A percentile compares a stretch with the other conserved stretches of the same genome.
Evolutionary conservation across 768 basidiomycete species (phyloP).

Genomic region (Mycena rosella): DNA sequence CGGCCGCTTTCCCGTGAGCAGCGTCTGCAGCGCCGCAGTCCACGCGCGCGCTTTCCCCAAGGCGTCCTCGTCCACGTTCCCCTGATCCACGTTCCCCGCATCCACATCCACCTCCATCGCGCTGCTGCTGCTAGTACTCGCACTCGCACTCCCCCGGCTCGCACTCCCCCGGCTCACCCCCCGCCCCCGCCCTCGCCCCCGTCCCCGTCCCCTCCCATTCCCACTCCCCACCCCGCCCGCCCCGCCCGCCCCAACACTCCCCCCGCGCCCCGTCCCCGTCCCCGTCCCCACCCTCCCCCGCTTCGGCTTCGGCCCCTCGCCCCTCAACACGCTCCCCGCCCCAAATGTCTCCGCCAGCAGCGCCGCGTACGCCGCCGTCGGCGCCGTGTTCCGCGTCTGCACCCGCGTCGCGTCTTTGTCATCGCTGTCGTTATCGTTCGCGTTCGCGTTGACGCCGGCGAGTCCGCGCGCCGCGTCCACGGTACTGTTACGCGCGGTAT

Average conservation of each 20-base stretch:
- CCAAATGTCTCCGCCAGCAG: slow-evolving; percentile 33
- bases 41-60: background rate
- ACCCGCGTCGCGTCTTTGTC: background rate
- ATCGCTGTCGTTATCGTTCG: too few relatives aligned
- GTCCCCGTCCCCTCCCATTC: too few relatives aligned
- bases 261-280: background rate
- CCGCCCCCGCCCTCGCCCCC: background rate
- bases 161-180: background rate
- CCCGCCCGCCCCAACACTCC: background rate
- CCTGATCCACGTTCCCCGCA: background rate
- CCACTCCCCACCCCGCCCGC: too few relatives aligned
- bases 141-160: background rate
- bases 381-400: slow-evolving; percentile 19
- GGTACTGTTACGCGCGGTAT: too few relatives aligned
- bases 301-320: background rate
- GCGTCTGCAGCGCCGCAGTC: slow-evolving; percentile 19
- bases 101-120: slow-evolving; percentile 7
- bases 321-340: slow-evolving; percentile 25
- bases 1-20: slow-evolving; percentile 24
- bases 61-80: background rate
- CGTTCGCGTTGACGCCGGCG: too few relatives aligned
- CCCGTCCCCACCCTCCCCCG: background rate
- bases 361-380: slow-evolving; percentile 21
- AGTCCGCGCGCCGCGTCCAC: too few relatives aligned
- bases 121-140: background rate